These are phyloP conservation scores for Tilletia indica DNA, from an alignment of 1,284 basidiomycete species.

Conservation along the genomic window DNA sequence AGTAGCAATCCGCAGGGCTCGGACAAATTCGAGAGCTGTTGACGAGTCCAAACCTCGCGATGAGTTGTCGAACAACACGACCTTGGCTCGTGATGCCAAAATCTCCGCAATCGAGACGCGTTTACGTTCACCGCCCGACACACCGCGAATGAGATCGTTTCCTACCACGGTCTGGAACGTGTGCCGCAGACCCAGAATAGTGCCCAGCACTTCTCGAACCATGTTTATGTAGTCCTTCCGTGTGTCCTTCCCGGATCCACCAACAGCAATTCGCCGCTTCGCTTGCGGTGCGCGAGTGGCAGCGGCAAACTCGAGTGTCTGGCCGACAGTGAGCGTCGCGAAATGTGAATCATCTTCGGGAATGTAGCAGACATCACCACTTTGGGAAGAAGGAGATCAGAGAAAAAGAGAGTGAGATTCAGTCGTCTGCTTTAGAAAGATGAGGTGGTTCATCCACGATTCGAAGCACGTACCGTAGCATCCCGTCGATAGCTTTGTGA, in stretches of 20 bases:
- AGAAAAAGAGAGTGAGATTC: background rate
- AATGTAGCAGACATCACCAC: conserved; percentile 13
- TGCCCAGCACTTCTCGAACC: conserved; percentile 40
- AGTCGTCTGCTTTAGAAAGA: conserved; percentile 28
- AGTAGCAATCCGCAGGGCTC: conserved; percentile 41
- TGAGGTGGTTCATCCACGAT: too few species aligned
- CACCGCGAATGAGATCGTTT: conserved; percentile 42
- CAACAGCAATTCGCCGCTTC: conserved; percentile 26
- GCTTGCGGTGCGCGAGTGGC: conserved; percentile 43
- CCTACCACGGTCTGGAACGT: conserved; percentile 56
- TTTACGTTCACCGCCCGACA: conserved; percentile 59
- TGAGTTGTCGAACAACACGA: conserved; percentile 46
- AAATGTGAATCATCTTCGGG: conserved; percentile 27
- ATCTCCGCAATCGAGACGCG: conserved; percentile 45
- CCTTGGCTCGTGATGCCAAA: conserved; percentile 56
- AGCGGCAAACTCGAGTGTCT: conserved; percentile 46
- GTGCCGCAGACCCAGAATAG: conserved; percentile 44
- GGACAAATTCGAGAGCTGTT: conserved; percentile 48
- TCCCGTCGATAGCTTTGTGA: conserved; percentile 39
- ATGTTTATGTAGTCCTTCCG: conserved; percentile 29
- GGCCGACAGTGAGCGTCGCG: conserved; percentile 37
- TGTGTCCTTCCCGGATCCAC: conserved; percentile 19
- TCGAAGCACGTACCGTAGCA: conserved; percentile 33
- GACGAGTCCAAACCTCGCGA: conserved; percentile 46
- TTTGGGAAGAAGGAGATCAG: background rate